A percentile compares a stretch with the other conserved stretches of the same genome.
These are phyloP conservation scores for Fragaria ananassa DNA, from an alignment of 306 rosid species.

Conservation along the genomic window DNA sequence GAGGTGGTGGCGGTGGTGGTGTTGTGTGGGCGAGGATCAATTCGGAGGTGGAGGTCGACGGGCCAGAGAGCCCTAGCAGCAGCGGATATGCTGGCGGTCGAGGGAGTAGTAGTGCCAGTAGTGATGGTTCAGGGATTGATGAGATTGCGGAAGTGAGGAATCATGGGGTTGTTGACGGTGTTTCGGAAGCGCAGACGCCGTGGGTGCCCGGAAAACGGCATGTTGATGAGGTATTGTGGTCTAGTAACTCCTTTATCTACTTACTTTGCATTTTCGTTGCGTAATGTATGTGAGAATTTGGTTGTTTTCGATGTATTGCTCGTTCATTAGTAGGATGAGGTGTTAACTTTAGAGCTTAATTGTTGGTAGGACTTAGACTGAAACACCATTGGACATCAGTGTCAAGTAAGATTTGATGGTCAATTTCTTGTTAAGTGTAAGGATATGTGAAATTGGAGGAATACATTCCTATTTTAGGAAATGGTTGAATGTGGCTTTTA, in stretches of 20 bases:
- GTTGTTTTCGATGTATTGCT: not conserved
- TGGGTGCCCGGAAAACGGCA: slow-evolving; percentile 63
- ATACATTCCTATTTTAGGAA: not conserved
- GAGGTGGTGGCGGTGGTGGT: slow-evolving; percentile 32
- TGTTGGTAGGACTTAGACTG: slow-evolving; percentile 1
- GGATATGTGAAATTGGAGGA: not conserved
- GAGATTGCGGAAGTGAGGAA: slow-evolving; percentile 44
- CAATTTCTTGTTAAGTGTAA: not conserved
- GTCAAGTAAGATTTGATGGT: not conserved
- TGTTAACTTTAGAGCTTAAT: not conserved
- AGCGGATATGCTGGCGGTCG: slow-evolving; percentile 89
- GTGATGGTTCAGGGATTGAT: slow-evolving; percentile 41
- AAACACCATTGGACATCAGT: not conserved
- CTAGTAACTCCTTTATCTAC: not conserved
- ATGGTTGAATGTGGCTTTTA: not conserved
- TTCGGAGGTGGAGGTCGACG: slow-evolving; percentile 60
- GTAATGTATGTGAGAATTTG: not conserved
- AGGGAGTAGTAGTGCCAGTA: slow-evolving; percentile 62
- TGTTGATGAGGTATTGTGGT: slow-evolving; percentile 57
- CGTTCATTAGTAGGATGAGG: not conserved
- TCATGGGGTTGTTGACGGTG: slow-evolving; percentile 35
- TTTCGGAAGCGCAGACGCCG: slow-evolving; percentile 41
- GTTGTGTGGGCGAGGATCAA: slow-evolving; percentile 44
- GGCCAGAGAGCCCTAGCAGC: slow-evolving; percentile 68
- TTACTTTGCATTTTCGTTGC: not conserved